Conservation (phyloP, 2,329 filamentous ascomycete genomes). For the Colletotrichum sp. region DNA sequence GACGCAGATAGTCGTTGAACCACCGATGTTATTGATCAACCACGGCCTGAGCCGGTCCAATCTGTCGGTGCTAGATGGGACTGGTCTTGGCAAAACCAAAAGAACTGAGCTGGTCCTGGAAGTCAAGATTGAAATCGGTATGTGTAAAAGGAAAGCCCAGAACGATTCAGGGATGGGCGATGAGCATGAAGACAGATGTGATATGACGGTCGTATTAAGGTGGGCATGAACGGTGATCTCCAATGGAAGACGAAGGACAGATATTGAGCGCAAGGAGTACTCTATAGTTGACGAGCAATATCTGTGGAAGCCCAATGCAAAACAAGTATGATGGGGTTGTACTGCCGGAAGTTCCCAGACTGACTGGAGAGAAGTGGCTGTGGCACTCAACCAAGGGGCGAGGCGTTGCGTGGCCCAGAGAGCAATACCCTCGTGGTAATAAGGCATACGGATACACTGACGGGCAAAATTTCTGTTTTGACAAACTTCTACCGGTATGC, state of each 20-base stretch:
- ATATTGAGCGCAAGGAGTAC: background rate
- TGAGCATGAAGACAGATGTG: background rate
- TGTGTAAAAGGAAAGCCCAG: background rate
- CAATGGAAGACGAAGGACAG: background rate
- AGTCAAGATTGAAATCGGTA: background rate
- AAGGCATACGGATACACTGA: background rate
- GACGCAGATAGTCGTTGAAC: background rate
- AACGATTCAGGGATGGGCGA: background rate
- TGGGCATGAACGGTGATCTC: background rate
- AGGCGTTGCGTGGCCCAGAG: background rate
- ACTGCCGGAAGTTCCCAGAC: background rate
- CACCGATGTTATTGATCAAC: background rate
- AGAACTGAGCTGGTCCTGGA: background rate
- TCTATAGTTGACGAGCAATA: background rate
- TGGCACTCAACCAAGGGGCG: background rate
- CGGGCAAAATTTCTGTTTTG: background rate
- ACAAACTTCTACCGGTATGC: background rate
- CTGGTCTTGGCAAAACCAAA: background rate
- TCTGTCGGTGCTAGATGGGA: background rate
- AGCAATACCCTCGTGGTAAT: background rate
- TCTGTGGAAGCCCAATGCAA: background rate
- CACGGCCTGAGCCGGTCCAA: background rate
- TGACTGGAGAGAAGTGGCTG: background rate
- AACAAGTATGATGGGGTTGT: slow-evolving; percentile 2
- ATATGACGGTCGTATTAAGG: slow-evolving; percentile 12